Evolutionary conservation across 805 yeast genomes (phyloP).

Genomic region (Candida sonorensis): DNA sequence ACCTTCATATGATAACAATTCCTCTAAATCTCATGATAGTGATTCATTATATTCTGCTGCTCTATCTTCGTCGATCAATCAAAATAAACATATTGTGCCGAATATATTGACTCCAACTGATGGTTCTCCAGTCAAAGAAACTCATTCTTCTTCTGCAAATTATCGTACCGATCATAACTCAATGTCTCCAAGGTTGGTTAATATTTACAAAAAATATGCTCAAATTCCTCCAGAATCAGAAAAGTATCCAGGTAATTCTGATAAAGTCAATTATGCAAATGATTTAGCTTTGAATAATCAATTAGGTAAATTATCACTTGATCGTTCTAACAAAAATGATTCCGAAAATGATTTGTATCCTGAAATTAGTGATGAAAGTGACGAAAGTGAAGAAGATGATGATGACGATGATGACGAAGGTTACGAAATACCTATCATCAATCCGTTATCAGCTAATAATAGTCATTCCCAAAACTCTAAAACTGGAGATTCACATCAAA

Average conservation of each 20-base stretch:
- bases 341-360: slow-evolving; percentile 1
- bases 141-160: neutral
- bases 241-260: too few relatives aligned
- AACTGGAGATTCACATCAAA: neutral
- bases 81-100: too few relatives aligned
- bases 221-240: slow-evolving; percentile 22
- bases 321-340: slow-evolving; percentile 9
- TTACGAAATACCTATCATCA: slow-evolving; percentile 15
- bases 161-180: slow-evolving; percentile 2
- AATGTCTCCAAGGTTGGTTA: slow-evolving; percentile 23
- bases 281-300: slow-evolving; percentile 4
- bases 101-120: too few relatives aligned
- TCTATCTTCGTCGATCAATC: too few relatives aligned
- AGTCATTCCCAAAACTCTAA: neutral
- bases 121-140: neutral
- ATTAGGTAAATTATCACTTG: slow-evolving; percentile 6
- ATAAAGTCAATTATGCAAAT: neutral
- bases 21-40: neutral
- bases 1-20: neutral
- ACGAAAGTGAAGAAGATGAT: slow-evolving; percentile 4
- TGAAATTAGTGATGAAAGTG: neutral
- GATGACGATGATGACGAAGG: slow-evolving; percentile 13
- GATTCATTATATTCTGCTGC: slow-evolving; percentile 1
- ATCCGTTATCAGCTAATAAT: slow-evolving; percentile 2
- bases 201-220: slow-evolving; percentile 28